Base-by-base conservation (phyloP, 306 rosid genomes). In the Prosopis cineraria region DNA sequence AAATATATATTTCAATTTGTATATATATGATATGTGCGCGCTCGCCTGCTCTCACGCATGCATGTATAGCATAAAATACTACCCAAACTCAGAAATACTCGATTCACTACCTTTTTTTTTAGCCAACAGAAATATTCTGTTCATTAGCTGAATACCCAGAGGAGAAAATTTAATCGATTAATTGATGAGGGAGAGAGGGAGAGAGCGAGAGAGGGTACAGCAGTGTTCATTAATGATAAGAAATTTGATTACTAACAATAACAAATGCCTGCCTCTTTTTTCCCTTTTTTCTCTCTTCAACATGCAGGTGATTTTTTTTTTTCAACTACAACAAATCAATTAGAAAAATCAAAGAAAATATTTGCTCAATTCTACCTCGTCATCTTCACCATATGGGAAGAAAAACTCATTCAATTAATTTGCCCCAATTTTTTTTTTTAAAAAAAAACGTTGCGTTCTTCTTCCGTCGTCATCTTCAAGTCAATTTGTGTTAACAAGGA, bases 261-360 rank as follows among this genome's bases (percentile, higher is more conserved):
- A 59, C 66, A 29, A 59, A 76, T 9, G 37, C 52, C 68, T 33
- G 10, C 66, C 31, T 53, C 4, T 74, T 62, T 62, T 30, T 62
- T 14, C 2, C 11, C 1, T 1, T 5, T 60, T 17, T 19, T 7
- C n/a, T 7, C n/a, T 22, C 2, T 8, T 65, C 22, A 19, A 11
- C 50, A 66, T 37, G 19, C 33, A 37, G 0, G 58, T 19, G 10
- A 50, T n/a, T 67, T 40, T 67, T 67, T 67, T 67, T 39, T 67
- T 40, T 6, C 34, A 24, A 11, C 34, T 40, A 40, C 52, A 67
- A 24, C 34, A 59, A 56, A 12, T 56, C 7, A 27, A 56, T 56
- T 30, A 25, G 3, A 11, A 2, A 34, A 80, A 78, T 56, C 52
- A 81, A 85, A 30, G 24, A 68, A 74, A 73, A 39, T 43, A 27